These are phyloP conservation scores for Trichoderma simmonsii DNA, from an alignment of 2,329 filamentous ascomycete genomes.

Conservation along the genomic window DNA sequence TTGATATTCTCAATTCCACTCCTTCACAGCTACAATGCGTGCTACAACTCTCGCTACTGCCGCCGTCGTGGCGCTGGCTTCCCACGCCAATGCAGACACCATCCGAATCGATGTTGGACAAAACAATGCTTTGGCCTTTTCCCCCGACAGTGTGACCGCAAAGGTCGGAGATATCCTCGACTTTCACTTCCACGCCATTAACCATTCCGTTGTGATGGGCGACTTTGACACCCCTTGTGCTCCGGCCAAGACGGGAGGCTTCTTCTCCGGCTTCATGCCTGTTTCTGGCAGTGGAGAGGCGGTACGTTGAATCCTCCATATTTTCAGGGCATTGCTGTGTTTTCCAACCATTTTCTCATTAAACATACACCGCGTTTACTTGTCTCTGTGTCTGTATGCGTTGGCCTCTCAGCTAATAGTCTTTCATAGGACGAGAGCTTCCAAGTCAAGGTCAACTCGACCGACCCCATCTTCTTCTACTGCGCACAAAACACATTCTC, in stretches of 20 bases:
- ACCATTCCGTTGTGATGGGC: constrained; percentile 10
- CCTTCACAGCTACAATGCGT: background rate
- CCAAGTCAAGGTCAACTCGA: constrained; percentile 24
- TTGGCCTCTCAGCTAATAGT: background rate
- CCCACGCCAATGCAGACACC: background rate
- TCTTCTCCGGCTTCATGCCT: constrained; percentile 15
- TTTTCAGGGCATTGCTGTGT: background rate
- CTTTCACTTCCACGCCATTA: constrained; percentile 7
- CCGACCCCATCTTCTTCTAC: constrained; percentile 28
- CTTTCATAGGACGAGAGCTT: constrained; percentile 20
- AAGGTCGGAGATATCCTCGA: background rate
- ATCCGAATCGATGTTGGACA: constrained; percentile 14
- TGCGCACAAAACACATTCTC: constrained; percentile 18
- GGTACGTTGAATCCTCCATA: background rate
- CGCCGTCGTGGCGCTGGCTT: constrained; percentile 40
- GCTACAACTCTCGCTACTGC: background rate
- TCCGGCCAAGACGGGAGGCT: background rate
- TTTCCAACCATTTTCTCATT: accelerated
- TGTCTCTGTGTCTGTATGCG: background rate
- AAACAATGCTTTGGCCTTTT: background rate
- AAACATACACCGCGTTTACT: accelerated
- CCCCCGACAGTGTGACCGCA: constrained; percentile 7
- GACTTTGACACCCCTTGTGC: constrained; percentile 12
- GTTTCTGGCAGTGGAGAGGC: background rate
- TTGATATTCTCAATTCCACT: background rate